Evolutionary conservation across 1,284 basidiomycete species (phyloP), one percentile per base, ranked within the genome.

Genomic region (Stygiomarasmius scandens): DNA sequence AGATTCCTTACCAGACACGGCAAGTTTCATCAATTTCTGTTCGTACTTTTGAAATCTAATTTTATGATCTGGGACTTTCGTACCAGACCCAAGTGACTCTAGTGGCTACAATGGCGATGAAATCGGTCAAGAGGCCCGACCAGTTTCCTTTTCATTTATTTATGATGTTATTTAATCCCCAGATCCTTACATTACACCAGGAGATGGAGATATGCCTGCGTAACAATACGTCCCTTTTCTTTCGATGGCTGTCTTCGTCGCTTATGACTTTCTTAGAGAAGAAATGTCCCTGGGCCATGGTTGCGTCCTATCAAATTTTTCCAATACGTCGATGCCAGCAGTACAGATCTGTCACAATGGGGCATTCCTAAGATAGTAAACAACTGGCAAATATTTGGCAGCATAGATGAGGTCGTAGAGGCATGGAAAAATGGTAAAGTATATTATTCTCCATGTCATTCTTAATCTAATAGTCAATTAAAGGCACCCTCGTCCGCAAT

Each of bases 171-270:
- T n/a, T n/a, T n/a, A n/a, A n/a, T 65, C 68, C 24, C 70, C 74
- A 2, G 61, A 60, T 27, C 38, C 38, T 41, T 41, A 41, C 16
- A 55, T 63, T 1, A 56, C 54, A n/a, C n/a, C n/a, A n/a, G 2
- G 52, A 58, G 3, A 64, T 70, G 0, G 36, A 71, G 72, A 51
- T 75, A 72, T 63, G 78, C 80, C 1, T 69, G 80, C 51, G 82
- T 81, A n/a, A 75, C 79, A 10, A 70, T 87, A 50, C 78, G 77
- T 0, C 85, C 85, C 0, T 79, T 81, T 63, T 82, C 81, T 52
- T 85, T 82, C 58, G 84, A 87, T 61, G 85, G 86, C 5, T 71
- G 74, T 11, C 87, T 84, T 75, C 77, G 85, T 47, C 76, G 82
- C 10, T 63, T 74, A 16, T 85, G 82, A 83, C 61, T 83, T 27